Percentiles rank a stretch among this genome's conserved stretches.
Evolutionary conservation across 208 protist genomes (phyloP).

Genomic region (Kentomonas sorsogonicus): DNA sequence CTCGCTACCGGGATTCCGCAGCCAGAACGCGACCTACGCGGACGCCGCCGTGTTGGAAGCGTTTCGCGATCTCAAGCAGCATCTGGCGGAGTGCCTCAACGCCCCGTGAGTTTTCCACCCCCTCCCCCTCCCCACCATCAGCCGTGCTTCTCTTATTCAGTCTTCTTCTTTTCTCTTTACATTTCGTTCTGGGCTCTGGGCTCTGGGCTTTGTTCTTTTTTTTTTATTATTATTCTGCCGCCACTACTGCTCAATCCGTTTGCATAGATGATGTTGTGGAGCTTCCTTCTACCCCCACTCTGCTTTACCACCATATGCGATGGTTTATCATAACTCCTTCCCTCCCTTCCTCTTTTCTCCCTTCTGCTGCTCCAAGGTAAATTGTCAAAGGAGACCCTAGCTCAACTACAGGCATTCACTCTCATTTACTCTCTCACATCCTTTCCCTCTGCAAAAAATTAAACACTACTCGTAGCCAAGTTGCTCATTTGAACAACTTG

Average conservation of each 20-base stretch:
- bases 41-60: constrained; percentile 13
- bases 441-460: too few relatives aligned
- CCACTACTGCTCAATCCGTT: background rate
- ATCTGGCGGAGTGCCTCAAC: constrained; percentile 19
- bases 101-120: too few relatives aligned
- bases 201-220: background rate
- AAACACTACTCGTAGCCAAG: too few relatives aligned
- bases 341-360: constrained; percentile 6
- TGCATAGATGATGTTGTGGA: background rate
- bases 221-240: constrained; percentile 5
- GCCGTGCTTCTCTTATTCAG: background rate
- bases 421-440: too few relatives aligned
- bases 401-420: too few relatives aligned
- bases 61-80: constrained; percentile 11
- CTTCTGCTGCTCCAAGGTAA: background rate
- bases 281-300: too few relatives aligned
- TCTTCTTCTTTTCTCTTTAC: background rate
- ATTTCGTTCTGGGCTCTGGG: background rate
- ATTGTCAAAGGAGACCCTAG: too few relatives aligned
- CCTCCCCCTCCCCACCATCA: background rate
- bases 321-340: background rate
- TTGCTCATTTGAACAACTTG: too few relatives aligned
- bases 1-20: constrained; percentile 19
- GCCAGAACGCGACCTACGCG: constrained; percentile 29
- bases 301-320: too few relatives aligned